Conservation (phyloP, 2,329 filamentous ascomycete genomes). For the Xylaria arbuscula region DNA sequence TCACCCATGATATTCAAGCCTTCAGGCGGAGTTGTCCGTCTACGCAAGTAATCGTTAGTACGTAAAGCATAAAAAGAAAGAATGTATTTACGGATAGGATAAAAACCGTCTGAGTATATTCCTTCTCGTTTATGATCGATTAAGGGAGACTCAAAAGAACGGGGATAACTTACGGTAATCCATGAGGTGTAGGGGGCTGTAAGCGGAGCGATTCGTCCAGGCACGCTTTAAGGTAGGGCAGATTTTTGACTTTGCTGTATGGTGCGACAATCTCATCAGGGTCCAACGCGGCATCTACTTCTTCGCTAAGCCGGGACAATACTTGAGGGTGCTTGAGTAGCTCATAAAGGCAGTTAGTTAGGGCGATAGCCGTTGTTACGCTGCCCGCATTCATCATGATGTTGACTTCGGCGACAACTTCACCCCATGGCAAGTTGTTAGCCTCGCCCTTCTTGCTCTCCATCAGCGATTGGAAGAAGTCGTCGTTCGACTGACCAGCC, state of each 20-base stretch:
- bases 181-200: conserved; percentile 21
- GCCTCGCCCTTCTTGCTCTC: conserved; percentile 23
- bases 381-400: conserved; percentile 28
- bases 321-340: conserved; percentile 20
- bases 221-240: conserved; percentile 20
- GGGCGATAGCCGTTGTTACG: conserved; percentile 18
- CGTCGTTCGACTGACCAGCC: conserved; percentile 15
- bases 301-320: conserved; percentile 12
- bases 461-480: conserved; percentile 23
- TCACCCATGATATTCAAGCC: conserved; percentile 17
- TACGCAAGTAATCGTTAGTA: not conserved
- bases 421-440: conserved; percentile 17
- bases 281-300: conserved; percentile 13
- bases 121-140: not conserved
- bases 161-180: conserved; percentile 14
- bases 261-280: conserved; percentile 15
- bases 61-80: too few species aligned
- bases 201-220: conserved; percentile 25
- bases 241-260: conserved; percentile 20
- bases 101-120: not conserved
- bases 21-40: conserved; percentile 15
- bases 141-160: not conserved
- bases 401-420: conserved; percentile 20
- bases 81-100: too few species aligned
- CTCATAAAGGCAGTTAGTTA: conserved; percentile 24